Base-by-base conservation (phyloP, 768 basidiomycete genomes). In the Hortiboletus flavorubellus region DNA sequence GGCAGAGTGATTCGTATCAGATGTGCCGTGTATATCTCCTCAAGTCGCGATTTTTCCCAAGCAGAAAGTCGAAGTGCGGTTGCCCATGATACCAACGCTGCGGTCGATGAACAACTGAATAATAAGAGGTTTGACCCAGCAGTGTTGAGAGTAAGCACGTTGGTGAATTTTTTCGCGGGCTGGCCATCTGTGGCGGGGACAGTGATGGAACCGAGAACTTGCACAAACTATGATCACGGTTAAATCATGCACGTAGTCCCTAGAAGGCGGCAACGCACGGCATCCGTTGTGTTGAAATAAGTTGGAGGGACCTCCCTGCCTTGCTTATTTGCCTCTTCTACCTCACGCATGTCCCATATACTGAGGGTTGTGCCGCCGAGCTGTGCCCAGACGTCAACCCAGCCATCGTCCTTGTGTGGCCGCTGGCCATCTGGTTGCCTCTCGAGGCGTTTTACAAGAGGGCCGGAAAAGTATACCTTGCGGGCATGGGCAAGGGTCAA, bases 11-110 rank as follows among this genome's bases (percentile, higher is more conserved):
- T 91, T 49, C 92, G 81, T 59, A 98, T 81, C 42, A 98, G 74
- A 74, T 98, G 92, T 6, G 93, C 95, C 0, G 97, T 98, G 69
- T 98, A 98, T 56, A 99, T 93, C 75, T 99, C 96, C 71, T 97
- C 93, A 15, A 98, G 79, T 41, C 93, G 85, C 1, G 91, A 87
- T 66, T 95, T 93, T 73, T 99, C 97, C 93, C 94, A 99, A 49
- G 89, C 81, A 10, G 89, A 85, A 5, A 99, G 79, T 16, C 97
- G 86, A 37, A 98, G 78, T 5, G 93, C 93, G 23, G 92, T 86
- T 8, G 91, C 86, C 96, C 96, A 98, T n/a, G 87, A 84, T 33
- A 89, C 78, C 50, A 95, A 78, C 15, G 85, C 80, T 42, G 76
- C 68, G 30, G 85, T 81, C 21, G 79, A 80, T 16, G 88, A 87